Evolutionary conservation across 352 stramenopile species (phyloP).

Genomic region (Phytophthora hybrid): DNA sequence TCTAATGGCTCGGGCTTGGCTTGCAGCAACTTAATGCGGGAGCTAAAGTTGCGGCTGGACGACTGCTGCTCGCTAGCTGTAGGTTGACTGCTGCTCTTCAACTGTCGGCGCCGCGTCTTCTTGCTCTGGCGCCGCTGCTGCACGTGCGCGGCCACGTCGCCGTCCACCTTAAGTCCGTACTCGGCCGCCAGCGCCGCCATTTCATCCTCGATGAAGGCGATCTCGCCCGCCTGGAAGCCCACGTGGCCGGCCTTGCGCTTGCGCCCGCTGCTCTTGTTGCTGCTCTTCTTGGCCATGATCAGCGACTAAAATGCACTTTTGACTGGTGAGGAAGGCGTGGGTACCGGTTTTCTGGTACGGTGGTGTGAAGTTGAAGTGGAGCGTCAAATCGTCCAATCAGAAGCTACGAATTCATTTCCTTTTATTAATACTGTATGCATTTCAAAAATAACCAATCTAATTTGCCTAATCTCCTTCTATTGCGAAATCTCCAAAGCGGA

Average conservation of each 20-base stretch:
- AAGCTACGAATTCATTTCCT: background rate
- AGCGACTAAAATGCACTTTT: background rate
- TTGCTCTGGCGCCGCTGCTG: constrained; percentile 67
- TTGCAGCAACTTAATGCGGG: constrained; percentile 20
- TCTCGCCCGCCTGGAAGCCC: constrained; percentile 76
- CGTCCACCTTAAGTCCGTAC: constrained; percentile 79
- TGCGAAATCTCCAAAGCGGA: background rate
- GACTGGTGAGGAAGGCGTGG: background rate
- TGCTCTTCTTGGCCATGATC: constrained; percentile 37
- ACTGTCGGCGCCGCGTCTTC: constrained; percentile 30
- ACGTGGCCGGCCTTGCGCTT: constrained; percentile 83
- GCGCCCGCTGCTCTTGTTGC: constrained; percentile 13
- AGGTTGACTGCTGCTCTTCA: background rate
- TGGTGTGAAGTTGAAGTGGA: background rate
- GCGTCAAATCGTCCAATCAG: background rate
- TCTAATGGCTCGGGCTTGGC: constrained; percentile 15
- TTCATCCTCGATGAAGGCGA: constrained; percentile 89
- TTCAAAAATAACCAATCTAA: background rate
- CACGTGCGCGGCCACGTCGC: constrained; percentile 71
- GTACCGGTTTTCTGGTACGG: background rate
- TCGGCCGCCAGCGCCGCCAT: constrained; percentile 82
- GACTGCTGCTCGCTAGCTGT: background rate
- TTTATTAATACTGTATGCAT: background rate
- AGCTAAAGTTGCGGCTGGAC: background rate
- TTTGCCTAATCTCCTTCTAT: background rate